These are phyloP conservation scores for Stylosanthes scabra DNA, from an alignment of 331 rosid genomes.

Conservation along the genomic window DNA sequence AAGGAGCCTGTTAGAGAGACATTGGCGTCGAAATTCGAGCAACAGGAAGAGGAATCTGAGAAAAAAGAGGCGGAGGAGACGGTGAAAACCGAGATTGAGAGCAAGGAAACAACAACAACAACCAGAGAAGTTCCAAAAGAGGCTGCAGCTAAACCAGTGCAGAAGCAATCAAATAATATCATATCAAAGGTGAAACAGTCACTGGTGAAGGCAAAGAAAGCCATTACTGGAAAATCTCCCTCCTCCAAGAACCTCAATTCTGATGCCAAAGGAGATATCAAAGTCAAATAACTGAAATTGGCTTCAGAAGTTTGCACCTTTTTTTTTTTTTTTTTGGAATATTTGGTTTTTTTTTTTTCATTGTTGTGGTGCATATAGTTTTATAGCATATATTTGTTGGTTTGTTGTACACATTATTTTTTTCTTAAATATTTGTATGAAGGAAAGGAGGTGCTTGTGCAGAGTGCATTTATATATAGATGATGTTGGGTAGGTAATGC, in stretches of 20 bases:
- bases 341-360: constrained; percentile 21
- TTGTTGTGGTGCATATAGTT: constrained; percentile 36
- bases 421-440: constrained; percentile 52
- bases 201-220: constrained; percentile 95
- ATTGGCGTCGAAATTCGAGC: constrained; percentile 57
- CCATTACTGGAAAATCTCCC: constrained; percentile 88
- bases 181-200: constrained; percentile 90
- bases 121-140: constrained; percentile 63
- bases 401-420: constrained; percentile 30
- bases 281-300: constrained; percentile 66
- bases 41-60: constrained; percentile 51
- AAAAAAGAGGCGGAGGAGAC: constrained; percentile 49
- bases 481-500: constrained; percentile 43
- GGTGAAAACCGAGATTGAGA: constrained; percentile 50
- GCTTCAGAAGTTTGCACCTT: constrained; percentile 38
- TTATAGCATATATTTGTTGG: constrained; percentile 42
- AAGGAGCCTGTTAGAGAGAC: constrained; percentile 59
- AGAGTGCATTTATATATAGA: constrained; percentile 59
- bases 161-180: constrained; percentile 82
- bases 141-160: constrained; percentile 63
- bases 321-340: background rate
- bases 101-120: constrained; percentile 53
- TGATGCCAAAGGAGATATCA: constrained; percentile 71
- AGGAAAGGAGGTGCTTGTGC: constrained; percentile 41
- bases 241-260: constrained; percentile 76